Conservation (phyloP, 305 asterid genomes). For the Andrographis paniculata region DNA sequence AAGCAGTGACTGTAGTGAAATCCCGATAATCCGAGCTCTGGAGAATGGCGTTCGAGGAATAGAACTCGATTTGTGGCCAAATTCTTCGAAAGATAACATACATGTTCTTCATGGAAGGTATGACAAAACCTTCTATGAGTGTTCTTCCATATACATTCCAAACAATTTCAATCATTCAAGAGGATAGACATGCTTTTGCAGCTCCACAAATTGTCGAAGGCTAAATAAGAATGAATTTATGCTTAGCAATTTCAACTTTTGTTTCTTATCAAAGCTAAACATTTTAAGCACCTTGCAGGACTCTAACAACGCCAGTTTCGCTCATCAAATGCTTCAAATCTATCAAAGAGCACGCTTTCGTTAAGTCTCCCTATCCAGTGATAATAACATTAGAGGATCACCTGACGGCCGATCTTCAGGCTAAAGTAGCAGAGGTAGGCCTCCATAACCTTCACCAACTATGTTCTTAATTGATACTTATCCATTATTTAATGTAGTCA, state of each 20-base stretch:
- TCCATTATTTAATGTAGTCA: neutral
- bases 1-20: constrained; percentile 93
- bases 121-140: constrained; percentile 21
- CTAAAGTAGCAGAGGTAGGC: constrained; percentile 55
- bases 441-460: neutral
- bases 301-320: constrained; percentile 52
- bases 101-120: constrained; percentile 97
- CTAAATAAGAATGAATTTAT: neutral
- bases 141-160: neutral
- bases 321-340: constrained; percentile 45
- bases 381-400: constrained; percentile 57
- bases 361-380: constrained; percentile 50
- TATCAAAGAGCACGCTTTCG: constrained; percentile 49
- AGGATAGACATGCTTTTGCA: neutral
- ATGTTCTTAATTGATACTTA: neutral
- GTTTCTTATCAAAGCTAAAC: too few species aligned
- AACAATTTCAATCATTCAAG: neutral
- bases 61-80: constrained; percentile 97
- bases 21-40: constrained; percentile 65
- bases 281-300: constrained; percentile 28
- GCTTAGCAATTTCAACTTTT: too few species aligned
- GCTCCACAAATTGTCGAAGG: neutral
- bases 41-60: constrained; percentile 89
- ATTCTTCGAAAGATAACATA: constrained; percentile 59
- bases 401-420: constrained; percentile 49